These are phyloP conservation scores for Puccinia polysora DNA, from an alignment of 1,284 basidiomycete species.

Conservation along the genomic window DNA sequence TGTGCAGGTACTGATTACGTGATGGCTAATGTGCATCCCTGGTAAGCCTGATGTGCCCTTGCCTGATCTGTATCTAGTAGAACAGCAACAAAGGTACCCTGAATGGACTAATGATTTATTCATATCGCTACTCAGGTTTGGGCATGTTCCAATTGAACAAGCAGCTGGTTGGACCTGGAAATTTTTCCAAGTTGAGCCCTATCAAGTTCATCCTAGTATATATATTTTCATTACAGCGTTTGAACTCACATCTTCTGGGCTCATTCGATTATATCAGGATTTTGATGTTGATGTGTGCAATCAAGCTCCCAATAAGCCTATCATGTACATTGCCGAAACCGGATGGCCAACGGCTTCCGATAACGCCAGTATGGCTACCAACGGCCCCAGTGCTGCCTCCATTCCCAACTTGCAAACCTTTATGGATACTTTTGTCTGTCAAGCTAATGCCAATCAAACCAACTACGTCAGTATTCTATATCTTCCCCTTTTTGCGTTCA, in stretches of 20 bases:
- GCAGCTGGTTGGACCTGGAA: slow-evolving; percentile 66
- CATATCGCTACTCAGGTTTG: slow-evolving; percentile 55
- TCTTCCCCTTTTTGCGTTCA: neutral
- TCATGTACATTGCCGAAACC: slow-evolving; percentile 75
- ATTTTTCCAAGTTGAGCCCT: slow-evolving; percentile 59
- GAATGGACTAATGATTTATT: neutral
- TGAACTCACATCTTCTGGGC: slow-evolving; percentile 43
- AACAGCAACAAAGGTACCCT: neutral
- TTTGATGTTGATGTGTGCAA: slow-evolving; percentile 51
- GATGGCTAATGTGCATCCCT: slow-evolving; percentile 76
- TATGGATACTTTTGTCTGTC: slow-evolving; percentile 78
- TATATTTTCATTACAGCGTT: no score
- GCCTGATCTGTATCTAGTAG: neutral
- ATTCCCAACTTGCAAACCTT: slow-evolving; percentile 69
- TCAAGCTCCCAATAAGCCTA: slow-evolving; percentile 62
- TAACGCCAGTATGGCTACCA: slow-evolving; percentile 56
- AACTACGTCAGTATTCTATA: slow-evolving; percentile 57
- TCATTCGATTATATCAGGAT: no score
- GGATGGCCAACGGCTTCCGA: slow-evolving; percentile 75
- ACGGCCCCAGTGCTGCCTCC: slow-evolving; percentile 63
- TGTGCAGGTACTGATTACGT: slow-evolving; percentile 67
- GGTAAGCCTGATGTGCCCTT: slow-evolving; percentile 46
- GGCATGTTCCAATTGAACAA: slow-evolving; percentile 64
- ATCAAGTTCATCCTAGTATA: no score
- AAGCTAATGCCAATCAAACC: slow-evolving; percentile 72